phyloP scores from a whole-genome alignment of 2,329 filamentous ascomycete species.

The Gaeumannomyces tritici region DNA sequence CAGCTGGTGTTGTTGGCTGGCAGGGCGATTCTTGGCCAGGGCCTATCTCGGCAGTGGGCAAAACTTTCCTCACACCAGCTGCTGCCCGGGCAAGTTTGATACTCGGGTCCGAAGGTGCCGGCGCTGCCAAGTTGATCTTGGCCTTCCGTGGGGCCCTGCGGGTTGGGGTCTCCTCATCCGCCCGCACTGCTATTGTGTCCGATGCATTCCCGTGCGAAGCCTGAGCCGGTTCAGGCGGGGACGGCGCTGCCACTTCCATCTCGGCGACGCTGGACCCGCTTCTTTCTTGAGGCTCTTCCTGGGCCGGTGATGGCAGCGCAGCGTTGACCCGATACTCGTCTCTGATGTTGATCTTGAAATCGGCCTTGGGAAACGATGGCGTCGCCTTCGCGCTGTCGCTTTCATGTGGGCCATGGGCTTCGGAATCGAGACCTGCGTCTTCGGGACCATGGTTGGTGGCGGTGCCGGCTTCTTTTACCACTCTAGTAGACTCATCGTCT shows the following conservation, averaged over 20 bases:
- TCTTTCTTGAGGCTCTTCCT: neutral
- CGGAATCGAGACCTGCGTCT: no score
- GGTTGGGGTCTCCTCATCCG: neutral
- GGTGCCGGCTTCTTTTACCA: neutral
- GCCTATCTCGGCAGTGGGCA: neutral
- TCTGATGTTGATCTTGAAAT: neutral
- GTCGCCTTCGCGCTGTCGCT: neutral
- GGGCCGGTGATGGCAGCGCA: neutral
- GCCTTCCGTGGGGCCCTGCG: neutral
- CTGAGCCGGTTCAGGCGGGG: neutral
- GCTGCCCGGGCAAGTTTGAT: slow-evolving; percentile 10
- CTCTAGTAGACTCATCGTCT: neutral
- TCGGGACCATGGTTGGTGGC: no score
- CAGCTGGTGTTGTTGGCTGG: neutral
- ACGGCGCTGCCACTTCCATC: neutral
- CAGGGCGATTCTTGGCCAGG: no score
- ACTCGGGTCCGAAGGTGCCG: slow-evolving; percentile 11
- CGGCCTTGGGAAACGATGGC: no score
- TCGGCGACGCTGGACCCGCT: neutral
- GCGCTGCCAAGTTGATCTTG: neutral
- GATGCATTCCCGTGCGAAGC: neutral
- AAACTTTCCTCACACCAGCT: neutral
- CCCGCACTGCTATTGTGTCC: neutral
- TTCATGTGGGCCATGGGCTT: neutral
- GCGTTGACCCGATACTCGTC: neutral